These are phyloP conservation scores for Suhomyces vadensis DNA, from an alignment of 805 yeast species.

Conservation along the genomic window DNA sequence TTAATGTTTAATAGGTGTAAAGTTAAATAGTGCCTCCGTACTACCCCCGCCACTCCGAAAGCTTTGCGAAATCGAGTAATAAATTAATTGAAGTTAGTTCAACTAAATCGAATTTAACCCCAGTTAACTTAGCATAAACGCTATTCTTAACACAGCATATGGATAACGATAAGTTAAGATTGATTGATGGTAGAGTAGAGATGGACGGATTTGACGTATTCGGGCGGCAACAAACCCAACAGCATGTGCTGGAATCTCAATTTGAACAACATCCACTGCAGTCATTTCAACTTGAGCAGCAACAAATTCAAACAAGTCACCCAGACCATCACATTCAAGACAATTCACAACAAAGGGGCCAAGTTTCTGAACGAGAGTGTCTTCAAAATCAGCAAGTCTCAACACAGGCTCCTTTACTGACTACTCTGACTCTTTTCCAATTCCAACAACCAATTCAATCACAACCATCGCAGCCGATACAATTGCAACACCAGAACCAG, in stretches of 20 bases:
- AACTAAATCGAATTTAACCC: no score
- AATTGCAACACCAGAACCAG: not conserved
- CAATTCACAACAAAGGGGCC: not conserved
- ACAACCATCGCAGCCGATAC: not conserved
- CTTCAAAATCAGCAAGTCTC: not conserved
- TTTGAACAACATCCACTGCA: conserved; percentile 6
- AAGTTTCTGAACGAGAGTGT: not conserved
- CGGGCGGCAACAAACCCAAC: conserved; percentile 3
- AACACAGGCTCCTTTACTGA: not conserved
- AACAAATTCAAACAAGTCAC: not conserved
- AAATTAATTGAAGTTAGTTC: not conserved
- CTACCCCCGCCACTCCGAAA: conserved; percentile 1
- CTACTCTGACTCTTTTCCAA: not conserved
- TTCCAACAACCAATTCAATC: not conserved
- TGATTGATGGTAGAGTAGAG: conserved; percentile 1
- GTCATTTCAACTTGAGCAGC: not conserved
- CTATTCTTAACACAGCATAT: no score
- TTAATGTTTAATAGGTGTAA: not conserved
- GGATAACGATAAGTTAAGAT: not conserved
- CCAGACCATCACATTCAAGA: not conserved
- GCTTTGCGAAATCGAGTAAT: not conserved
- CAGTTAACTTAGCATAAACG: no score
- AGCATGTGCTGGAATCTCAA: not conserved
- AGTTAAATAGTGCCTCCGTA: not conserved
- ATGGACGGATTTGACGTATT: conserved; percentile 7